These are phyloP conservation scores for Backusella tarrabulga DNA, from an alignment of 192 early-diverging fungal genomes.

Conservation along the genomic window DNA sequence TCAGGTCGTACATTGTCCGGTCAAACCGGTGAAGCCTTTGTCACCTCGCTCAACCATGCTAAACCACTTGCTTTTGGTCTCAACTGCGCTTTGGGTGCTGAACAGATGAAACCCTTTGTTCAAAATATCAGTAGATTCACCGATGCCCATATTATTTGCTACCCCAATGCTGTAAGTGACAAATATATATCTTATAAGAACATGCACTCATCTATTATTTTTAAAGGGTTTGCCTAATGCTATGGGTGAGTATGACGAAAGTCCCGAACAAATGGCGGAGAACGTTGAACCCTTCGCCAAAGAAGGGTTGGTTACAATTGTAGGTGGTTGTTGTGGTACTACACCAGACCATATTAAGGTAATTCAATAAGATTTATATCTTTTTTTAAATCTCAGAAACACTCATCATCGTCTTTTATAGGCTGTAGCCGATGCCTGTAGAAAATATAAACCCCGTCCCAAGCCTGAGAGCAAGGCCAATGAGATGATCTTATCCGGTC, in stretches of 20 bases:
- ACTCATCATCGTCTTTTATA: constrained; percentile 26
- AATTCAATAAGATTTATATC: constrained; percentile 11
- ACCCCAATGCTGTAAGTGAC: constrained; percentile 82
- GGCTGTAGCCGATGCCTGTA: constrained; percentile 75
- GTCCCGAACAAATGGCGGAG: constrained; percentile 80
- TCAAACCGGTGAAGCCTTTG: constrained; percentile 96
- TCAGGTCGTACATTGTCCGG: constrained; percentile 95
- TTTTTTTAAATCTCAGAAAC: not conserved
- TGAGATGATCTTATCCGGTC: constrained; percentile 80
- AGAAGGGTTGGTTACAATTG: constrained; percentile 92
- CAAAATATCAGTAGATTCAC: constrained; percentile 86
- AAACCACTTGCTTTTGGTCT: constrained; percentile 90
- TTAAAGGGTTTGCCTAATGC: constrained; percentile 88
- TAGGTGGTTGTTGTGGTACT: constrained; percentile 97
- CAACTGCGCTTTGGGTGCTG: constrained; percentile 84
- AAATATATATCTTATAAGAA: too few relatives aligned
- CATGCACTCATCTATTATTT: not conserved
- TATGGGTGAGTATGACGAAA: constrained; percentile 96
- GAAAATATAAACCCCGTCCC: constrained; percentile 69
- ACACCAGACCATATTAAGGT: constrained; percentile 93
- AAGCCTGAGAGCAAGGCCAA: constrained; percentile 67
- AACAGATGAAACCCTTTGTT: constrained; percentile 95
- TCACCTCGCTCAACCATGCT: constrained; percentile 76
- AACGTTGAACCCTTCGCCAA: constrained; percentile 85
- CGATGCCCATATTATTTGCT: constrained; percentile 84